phyloP scores from a whole-genome alignment of 2,329 filamentous ascomycete species.

The Clarireedia homoeocarpa region DNA sequence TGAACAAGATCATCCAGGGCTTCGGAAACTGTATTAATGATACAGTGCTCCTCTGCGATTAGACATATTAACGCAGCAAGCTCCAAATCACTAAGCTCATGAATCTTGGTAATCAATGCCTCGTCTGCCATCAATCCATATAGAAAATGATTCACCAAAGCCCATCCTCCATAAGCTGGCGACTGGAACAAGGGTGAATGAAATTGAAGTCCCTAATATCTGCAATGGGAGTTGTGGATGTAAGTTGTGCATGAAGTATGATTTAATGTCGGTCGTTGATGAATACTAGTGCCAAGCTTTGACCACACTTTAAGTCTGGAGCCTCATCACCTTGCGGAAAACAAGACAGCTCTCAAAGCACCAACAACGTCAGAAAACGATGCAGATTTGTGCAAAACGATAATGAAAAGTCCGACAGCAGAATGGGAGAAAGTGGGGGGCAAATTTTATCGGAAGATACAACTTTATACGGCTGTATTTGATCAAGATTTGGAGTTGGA shows the following conservation, averaged over 20 bases:
- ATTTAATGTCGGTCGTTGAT: not conserved
- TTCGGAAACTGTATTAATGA: conserved; percentile 64
- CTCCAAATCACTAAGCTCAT: conserved; percentile 78
- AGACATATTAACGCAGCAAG: conserved; percentile 78
- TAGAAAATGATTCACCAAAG: conserved; percentile 3
- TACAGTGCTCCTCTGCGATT: conserved; percentile 75
- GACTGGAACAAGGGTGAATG: not conserved
- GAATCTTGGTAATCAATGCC: conserved; percentile 58
- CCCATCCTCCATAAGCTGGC: conserved; percentile 2
- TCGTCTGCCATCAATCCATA: conserved; percentile 49
- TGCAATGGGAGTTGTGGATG: not conserved
- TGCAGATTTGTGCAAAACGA: conserved; percentile 2
- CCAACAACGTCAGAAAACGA: conserved; percentile 2
- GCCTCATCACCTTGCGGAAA: not conserved
- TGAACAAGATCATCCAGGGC: conserved; percentile 60
- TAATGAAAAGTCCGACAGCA: conserved; percentile 39
- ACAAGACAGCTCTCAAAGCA: conserved; percentile 6
- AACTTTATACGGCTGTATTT: conserved; percentile 89
- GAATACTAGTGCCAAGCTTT: conserved; percentile 22
- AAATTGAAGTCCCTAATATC: not conserved
- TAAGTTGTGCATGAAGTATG: not conserved
- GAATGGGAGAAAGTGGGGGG: conserved; percentile 94
- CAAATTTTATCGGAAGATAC: conserved; percentile 89
- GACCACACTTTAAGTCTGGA: conserved; percentile 23
- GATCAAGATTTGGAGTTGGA: conserved; percentile 90